A percentile compares a stretch with the other conserved stretches of the same genome.
Evolutionary conservation across 305 asterid species (phyloP).

Genomic region (Fraxinus paxiana): DNA sequence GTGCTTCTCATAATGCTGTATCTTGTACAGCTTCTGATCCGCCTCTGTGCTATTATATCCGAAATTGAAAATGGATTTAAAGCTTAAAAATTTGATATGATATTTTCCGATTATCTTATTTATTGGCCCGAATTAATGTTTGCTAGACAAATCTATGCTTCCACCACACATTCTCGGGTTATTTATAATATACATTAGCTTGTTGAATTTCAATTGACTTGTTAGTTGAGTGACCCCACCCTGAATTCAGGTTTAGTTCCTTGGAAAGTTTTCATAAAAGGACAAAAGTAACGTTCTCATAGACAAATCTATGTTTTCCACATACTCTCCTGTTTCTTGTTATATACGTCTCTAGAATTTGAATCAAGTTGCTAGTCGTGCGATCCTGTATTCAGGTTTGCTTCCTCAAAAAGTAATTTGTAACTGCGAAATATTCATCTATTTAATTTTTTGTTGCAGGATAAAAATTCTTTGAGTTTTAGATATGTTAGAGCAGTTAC

Average conservation of each 20-base stretch:
- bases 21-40: neutral
- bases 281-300: neutral
- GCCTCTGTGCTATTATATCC: neutral
- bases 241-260: neutral
- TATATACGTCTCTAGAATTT: neutral
- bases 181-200: neutral
- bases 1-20: neutral
- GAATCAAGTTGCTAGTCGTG: neutral
- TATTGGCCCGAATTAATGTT: neutral
- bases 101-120: neutral
- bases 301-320: neutral
- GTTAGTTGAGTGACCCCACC: neutral
- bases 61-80: neutral
- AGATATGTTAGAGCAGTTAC: conserved; percentile 81
- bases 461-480: conserved; percentile 19
- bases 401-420: neutral
- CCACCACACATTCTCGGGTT: neutral
- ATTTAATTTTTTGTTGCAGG: conserved; percentile 36
- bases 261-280: neutral
- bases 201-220: neutral
- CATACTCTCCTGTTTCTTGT: neutral
- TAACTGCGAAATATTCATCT: neutral
- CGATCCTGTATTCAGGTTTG: neutral
- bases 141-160: neutral
- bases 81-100: neutral